These are phyloP conservation scores for Plasmodium sp. DNA, from an alignment of 169 alveolate species.

Conservation along the genomic window DNA sequence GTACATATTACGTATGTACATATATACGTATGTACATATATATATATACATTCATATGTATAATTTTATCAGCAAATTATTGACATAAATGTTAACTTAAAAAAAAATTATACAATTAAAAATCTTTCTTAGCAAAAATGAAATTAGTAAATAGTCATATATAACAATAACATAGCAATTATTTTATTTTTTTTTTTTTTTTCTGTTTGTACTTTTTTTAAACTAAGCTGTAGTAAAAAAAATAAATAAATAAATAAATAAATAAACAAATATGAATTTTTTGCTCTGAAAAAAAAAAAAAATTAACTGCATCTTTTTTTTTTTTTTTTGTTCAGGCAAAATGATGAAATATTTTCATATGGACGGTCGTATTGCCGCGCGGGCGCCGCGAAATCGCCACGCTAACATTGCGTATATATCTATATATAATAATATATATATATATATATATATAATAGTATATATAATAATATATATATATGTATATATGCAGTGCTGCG, in stretches of 20 bases:
- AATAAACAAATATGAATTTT: neutral
- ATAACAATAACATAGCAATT: neutral
- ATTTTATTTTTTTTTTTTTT: no score
- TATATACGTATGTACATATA: no score
- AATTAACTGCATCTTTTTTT: neutral
- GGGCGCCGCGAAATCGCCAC: neutral
- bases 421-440: no score
- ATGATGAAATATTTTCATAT: neutral
- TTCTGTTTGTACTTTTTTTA: neutral
- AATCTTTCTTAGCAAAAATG: neutral
- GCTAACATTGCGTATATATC: neutral
- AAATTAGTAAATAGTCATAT: neutral
- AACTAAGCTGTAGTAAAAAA: neutral
- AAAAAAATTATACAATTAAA: neutral
- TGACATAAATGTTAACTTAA: neutral
- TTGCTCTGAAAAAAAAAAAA: neutral
- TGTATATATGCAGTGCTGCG: neutral
- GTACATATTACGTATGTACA: neutral
- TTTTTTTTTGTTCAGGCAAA: neutral
- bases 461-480: no score
- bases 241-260: neutral
- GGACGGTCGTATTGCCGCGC: neutral
- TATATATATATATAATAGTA: no score
- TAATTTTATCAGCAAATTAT: neutral
- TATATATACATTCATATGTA: neutral